phyloP scores from a whole-genome alignment of 2,329 filamentous ascomycete genomes.

The Conoideocrella luteorostrata region DNA sequence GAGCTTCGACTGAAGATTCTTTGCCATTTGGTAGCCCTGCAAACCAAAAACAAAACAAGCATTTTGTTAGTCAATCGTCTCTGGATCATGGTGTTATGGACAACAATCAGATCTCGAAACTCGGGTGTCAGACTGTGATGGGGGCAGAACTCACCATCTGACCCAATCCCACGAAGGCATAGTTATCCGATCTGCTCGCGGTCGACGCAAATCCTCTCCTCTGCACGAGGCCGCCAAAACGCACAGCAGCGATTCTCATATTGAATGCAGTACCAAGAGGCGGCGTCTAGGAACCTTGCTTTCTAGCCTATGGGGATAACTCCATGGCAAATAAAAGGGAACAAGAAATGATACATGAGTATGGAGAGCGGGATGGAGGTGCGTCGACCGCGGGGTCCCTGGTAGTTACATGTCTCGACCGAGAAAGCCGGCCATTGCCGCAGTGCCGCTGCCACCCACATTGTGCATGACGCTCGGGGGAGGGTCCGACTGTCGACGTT shows the following conservation, averaged over 20 bases:
- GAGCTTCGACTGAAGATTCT: slow-evolving; percentile 53
- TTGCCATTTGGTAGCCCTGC: slow-evolving; percentile 57
- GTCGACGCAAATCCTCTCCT: slow-evolving; percentile 46
- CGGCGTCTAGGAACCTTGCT: no score
- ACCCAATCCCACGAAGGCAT: slow-evolving; percentile 54
- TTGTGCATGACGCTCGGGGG: neutral
- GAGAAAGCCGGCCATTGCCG: slow-evolving; percentile 31
- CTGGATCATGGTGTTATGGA: no score
- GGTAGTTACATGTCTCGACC: neutral
- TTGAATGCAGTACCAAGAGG: slow-evolving; percentile 7
- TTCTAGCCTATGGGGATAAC: no score
- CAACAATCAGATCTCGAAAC: no score
- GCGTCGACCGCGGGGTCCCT: slow-evolving; percentile 17
- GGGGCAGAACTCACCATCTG: slow-evolving; percentile 51
- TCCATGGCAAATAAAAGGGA: no score
- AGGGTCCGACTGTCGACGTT: no score
- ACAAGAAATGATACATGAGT: no score
- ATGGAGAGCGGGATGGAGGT: no score
- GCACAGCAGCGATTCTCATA: slow-evolving; percentile 17
- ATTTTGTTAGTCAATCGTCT: no score
- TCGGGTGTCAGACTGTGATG: no score
- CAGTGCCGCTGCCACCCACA: slow-evolving; percentile 2
- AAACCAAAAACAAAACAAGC: no score
- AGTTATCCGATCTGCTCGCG: slow-evolving; percentile 40
- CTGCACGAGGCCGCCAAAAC: slow-evolving; percentile 26